Evolutionary conservation across 176 grass and related monocot species (phyloP), one percentile per base, ranked within the genome.

Genomic region (Avena eriantha): DNA sequence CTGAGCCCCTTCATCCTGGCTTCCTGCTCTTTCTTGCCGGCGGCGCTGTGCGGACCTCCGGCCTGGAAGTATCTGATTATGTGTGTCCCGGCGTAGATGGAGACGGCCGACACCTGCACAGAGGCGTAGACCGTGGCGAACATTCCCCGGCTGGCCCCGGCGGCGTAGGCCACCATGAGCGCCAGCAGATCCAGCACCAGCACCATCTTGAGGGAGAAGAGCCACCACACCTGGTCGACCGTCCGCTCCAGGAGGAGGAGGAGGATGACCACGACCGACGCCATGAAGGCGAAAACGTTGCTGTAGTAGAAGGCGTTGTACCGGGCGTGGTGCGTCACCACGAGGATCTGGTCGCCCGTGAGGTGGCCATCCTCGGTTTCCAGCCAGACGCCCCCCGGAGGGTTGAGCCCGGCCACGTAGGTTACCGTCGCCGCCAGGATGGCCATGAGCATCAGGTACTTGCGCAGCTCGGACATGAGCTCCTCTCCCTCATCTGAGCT

Each of bases 391-490:
- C 90, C 78, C 0, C 86, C 90, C 18, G 90, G 90, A 1, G 83
- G 86, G 82, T 88, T 77, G 4, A 92, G 35, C 1, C 90, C 86
- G 0, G 90, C 86, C n/a, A 61, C 76, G 8, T 92, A 92, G 19
- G 90, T 88, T 31, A 41, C 46, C 15, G 31, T 68, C 15, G 65
- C 65, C 33, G 65, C 65, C 3, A 68, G 16, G 65, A 73, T 69
- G 49, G 90, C 78, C 2, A 92, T 82, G 5, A 92, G 72, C 31
- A 92, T 54, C 11, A 85, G 19, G 73, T 85, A 85, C 58, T 73
- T 73, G 53, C 82, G 69, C 35, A 72, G n/a, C 33, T 83, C 33
- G 4, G 33, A 16, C 31, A 68, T 68, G 64, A 67, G 64, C 15
- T 8, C 2, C 7, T 68, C 65, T 18, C 33, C 1, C 2, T 68